These are phyloP conservation scores for Liquidambar formosana DNA, from an alignment of 164 flowering plant species.

Conservation along the genomic window DNA sequence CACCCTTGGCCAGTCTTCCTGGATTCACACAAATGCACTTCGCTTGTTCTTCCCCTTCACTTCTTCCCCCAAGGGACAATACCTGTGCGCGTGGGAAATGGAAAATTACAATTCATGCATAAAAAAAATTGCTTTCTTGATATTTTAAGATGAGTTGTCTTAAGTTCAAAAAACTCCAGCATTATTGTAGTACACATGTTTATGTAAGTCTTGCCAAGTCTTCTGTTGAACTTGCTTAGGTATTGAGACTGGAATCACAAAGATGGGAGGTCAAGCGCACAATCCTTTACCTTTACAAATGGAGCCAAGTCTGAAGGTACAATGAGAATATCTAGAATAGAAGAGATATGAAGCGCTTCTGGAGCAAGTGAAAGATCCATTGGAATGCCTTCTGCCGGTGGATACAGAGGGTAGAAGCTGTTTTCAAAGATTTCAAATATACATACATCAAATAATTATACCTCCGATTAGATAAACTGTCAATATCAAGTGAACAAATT, in stretches of 20 bases:
- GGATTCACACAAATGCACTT: conserved; percentile 88
- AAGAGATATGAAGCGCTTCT: conserved; percentile 68
- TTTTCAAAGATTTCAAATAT: conserved; percentile 14
- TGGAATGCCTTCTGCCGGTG: conserved; percentile 80
- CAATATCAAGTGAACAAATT: neutral
- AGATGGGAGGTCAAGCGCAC: neutral
- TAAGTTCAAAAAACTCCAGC: neutral
- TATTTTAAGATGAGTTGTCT: neutral
- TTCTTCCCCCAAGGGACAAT: conserved; percentile 45
- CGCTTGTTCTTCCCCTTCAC: conserved; percentile 40
- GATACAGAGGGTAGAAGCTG: conserved; percentile 98
- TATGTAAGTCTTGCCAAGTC: neutral
- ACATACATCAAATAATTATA: neutral
- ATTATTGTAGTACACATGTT: neutral
- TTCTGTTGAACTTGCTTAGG: neutral
- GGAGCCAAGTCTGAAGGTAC: conserved; percentile 89
- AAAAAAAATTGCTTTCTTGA: neutral
- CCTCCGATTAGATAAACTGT: neutral
- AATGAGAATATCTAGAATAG: conserved; percentile 73
- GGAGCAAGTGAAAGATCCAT: conserved; percentile 86
- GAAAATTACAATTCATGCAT: neutral
- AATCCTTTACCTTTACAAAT: conserved; percentile 69
- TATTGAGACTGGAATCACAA: neutral
- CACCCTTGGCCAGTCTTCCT: conserved; percentile 90
- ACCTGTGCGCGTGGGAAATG: conserved; percentile 38